Evolutionary conservation across 2,329 filamentous ascomycete genomes (phyloP), one percentile per base, ranked within the genome.

Genomic region (Aureobasidium lini): DNA sequence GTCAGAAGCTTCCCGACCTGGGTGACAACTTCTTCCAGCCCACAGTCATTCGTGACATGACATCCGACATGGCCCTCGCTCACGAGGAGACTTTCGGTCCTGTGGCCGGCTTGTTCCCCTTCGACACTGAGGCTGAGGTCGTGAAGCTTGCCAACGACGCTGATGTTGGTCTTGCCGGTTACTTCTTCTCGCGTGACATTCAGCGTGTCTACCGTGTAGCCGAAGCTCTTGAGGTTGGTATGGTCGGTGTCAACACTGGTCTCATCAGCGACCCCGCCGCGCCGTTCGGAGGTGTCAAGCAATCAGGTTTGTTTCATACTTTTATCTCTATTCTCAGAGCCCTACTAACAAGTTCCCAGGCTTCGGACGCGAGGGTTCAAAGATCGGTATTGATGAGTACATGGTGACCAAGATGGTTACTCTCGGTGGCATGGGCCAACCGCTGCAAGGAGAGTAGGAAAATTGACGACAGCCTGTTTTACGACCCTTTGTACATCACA

Each of bases 11-110:
- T 61, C 80, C 85, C 1, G 84, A 91, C 16, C 77, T 95, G 2
- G 93, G 94, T 4, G 71, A 79, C 40, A 95, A 95, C 77, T 99
- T 95, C 77, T 96, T 88, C 76, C 83, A 91, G 68, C 90, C 90
- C 2, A 97, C 94, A 0, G 88, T 97, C 43, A 84, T 99, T 62
- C 86, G 88, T 9, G 89, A 88, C 63, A 93, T 96, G 86, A 95
- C 81, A 10, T 78, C 81, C 60, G 85, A 92, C 43, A 97, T 97
- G 94, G 81, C 83, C 61, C 81, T 97, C 65, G 86, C 89, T 4
- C 78, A 78, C 1, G 93, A 97, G 74, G 94, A 99, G 79, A 99
- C 93, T 0, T 99, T 99, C 71, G 94, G 94, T 0, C 94, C 94
- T 2, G 88, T 97, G 0, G 93, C 92, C 0, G 93, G 89, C 0